These are phyloP conservation scores for Arthrinium phaeospermum DNA, from an alignment of 2,329 filamentous ascomycete genomes.

Conservation along the genomic window DNA sequence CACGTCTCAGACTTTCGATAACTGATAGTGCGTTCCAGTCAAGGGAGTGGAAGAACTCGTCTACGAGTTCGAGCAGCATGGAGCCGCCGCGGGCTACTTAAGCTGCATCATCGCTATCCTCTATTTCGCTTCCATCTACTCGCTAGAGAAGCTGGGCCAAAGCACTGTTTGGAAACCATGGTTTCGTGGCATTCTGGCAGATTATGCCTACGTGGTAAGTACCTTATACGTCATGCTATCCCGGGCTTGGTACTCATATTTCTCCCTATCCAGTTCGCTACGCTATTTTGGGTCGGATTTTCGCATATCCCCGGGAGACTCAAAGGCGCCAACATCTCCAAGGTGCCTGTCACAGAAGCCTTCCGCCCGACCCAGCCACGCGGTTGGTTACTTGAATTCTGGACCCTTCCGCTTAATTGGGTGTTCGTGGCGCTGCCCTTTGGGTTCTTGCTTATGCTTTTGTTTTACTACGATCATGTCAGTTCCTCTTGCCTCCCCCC, in stretches of 20 bases:
- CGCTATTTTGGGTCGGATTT: slow-evolving; percentile 60
- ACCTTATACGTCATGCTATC: not conserved
- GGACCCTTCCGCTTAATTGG: slow-evolving; percentile 56
- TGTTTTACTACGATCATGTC: slow-evolving; percentile 64
- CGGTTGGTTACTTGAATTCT: slow-evolving; percentile 58
- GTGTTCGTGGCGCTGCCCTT: slow-evolving; percentile 59
- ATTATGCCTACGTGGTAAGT: slow-evolving; percentile 57
- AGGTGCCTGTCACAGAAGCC: slow-evolving; percentile 48
- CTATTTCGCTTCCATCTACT: slow-evolving; percentile 57
- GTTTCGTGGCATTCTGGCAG: slow-evolving; percentile 52
- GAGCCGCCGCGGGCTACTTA: slow-evolving; percentile 51
- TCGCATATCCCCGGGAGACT: slow-evolving; percentile 56
- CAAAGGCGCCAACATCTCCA: slow-evolving; percentile 45
- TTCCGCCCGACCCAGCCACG: slow-evolving; percentile 54
- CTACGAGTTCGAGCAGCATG: slow-evolving; percentile 51
- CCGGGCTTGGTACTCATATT: not conserved
- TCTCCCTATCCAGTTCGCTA: slow-evolving; percentile 46
- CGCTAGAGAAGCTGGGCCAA: slow-evolving; percentile 53
- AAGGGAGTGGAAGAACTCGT: slow-evolving; percentile 63
- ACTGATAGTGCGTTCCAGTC: slow-evolving; percentile 39
- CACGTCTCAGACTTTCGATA: slow-evolving; percentile 23
- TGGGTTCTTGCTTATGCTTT: slow-evolving; percentile 56
- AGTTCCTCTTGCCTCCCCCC: slow-evolving; percentile 18
- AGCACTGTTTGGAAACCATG: slow-evolving; percentile 50
- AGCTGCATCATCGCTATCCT: slow-evolving; percentile 36